Conservation (phyloP, 2,329 filamentous ascomycete species). For the Talaromyces piceae region DNA sequence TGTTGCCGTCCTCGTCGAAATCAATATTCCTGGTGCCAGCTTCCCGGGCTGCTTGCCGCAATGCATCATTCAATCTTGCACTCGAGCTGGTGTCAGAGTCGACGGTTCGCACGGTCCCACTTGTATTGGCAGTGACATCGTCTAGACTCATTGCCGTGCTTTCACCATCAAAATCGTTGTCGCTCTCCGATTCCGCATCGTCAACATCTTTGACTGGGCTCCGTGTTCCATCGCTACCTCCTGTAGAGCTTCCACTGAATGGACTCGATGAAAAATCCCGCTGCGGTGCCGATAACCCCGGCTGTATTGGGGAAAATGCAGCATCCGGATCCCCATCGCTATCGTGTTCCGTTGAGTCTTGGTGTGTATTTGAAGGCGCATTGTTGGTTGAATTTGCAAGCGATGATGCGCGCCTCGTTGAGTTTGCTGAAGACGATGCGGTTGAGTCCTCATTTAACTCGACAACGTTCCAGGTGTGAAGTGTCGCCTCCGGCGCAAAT, state of each 20-base stretch:
- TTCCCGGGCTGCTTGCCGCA: slow-evolving; percentile 65
- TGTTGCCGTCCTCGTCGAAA: slow-evolving; percentile 55
- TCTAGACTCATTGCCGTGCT: slow-evolving; percentile 78
- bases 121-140: slow-evolving; percentile 63
- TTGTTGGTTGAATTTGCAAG: slow-evolving; percentile 33
- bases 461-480: slow-evolving; percentile 94
- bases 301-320: slow-evolving; percentile 57
- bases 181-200: slow-evolving; percentile 43
- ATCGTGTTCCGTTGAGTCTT: slow-evolving; percentile 51
- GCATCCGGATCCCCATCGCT: slow-evolving; percentile 47
- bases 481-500: slow-evolving; percentile 91
- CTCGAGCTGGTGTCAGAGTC: slow-evolving; percentile 58
- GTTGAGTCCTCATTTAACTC: slow-evolving; percentile 85
- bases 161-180: slow-evolving; percentile 50
- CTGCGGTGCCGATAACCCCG: slow-evolving; percentile 58
- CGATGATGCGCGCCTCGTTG: slow-evolving; percentile 65
- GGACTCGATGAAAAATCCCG: slow-evolving; percentile 69
- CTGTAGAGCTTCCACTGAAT: slow-evolving; percentile 55
- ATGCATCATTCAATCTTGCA: slow-evolving; percentile 65
- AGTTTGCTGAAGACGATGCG: slow-evolving; percentile 64
- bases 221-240: slow-evolving; percentile 35
- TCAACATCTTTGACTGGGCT: slow-evolving; percentile 32
- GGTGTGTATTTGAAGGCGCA: slow-evolving; percentile 19
- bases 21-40: slow-evolving; percentile 67
- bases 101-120: slow-evolving; percentile 53